These are phyloP conservation scores for Neophaeococcomyces mojaviensis DNA, from an alignment of 2,329 filamentous ascomycete species.

Conservation along the genomic window DNA sequence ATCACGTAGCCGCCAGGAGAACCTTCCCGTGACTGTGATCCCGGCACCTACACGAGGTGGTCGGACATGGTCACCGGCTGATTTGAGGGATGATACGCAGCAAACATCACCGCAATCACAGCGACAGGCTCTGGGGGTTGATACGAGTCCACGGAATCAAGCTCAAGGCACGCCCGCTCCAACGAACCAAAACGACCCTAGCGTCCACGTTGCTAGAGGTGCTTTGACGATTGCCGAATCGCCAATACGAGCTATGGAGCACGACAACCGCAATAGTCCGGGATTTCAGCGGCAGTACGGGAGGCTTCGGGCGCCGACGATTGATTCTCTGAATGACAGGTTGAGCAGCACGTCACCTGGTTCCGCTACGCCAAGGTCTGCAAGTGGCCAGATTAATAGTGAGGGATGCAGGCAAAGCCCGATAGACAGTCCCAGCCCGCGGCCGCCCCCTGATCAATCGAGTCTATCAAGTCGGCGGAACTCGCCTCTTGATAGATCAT, in stretches of 20 bases:
- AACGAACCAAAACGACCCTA: background rate
- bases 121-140: background rate
- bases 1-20: background rate
- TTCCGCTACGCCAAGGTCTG: background rate
- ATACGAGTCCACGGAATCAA: background rate
- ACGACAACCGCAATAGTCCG: background rate
- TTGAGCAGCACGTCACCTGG: conserved; percentile 2
- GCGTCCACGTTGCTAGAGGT: conserved; percentile 11
- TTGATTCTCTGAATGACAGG: conserved; percentile 6
- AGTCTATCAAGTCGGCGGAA: background rate
- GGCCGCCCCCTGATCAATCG: background rate
- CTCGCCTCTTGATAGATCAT: background rate
- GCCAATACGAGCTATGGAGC: background rate
- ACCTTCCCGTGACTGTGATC: conserved; percentile 46
- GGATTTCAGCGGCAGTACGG: background rate
- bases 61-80: conserved; percentile 47
- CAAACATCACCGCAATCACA: background rate
- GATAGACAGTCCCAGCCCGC: background rate
- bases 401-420: background rate
- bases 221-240: conserved; percentile 14
- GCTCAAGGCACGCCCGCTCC: background rate
- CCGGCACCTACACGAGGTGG: conserved; percentile 49
- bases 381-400: background rate
- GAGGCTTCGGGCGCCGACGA: conserved; percentile 1
- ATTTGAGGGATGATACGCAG: conserved; percentile 14